Conservation (phyloP, 2,329 filamentous ascomycete genomes). For the Endothia cerciana region DNA sequence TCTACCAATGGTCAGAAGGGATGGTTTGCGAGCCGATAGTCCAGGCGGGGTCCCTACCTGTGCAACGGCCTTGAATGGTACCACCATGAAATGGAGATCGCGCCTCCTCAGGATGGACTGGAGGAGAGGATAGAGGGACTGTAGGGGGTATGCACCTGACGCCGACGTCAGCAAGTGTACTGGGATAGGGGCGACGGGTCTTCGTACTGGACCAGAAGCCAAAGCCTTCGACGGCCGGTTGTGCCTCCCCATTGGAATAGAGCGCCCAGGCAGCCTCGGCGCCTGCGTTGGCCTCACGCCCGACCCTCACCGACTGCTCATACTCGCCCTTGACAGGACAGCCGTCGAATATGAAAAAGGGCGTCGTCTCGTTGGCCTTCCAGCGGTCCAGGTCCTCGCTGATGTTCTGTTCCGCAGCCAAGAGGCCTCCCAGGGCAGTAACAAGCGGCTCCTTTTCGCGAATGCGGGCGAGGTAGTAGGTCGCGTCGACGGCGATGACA, state of each 20-base stretch:
- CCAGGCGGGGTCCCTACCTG: constrained; percentile 62
- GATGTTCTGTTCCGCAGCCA: constrained; percentile 76
- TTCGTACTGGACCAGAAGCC: constrained; percentile 71
- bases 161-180: constrained; percentile 15
- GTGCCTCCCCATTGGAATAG: constrained; percentile 80
- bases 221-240: constrained; percentile 83
- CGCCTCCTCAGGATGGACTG: constrained; percentile 73
- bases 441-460: constrained; percentile 88
- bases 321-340: constrained; percentile 79
- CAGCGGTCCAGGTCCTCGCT: constrained; percentile 76
- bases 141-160: constrained; percentile 70
- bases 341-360: constrained; percentile 91
- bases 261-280: constrained; percentile 83
- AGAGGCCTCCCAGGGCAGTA: constrained; percentile 85
- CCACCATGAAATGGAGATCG: constrained; percentile 75
- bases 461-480: constrained; percentile 82
- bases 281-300: constrained; percentile 67
- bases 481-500: constrained; percentile 84
- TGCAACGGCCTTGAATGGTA: constrained; percentile 85
- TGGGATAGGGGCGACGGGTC: constrained; percentile 21
- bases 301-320: constrained; percentile 66
- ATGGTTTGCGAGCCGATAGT: too few species aligned
- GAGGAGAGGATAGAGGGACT: constrained; percentile 76
- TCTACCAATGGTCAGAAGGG: constrained; percentile 47
- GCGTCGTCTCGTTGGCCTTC: constrained; percentile 70